These are phyloP conservation scores for Inosperma sp. DNA, from an alignment of 768 basidiomycete species.

Conservation along the genomic window DNA sequence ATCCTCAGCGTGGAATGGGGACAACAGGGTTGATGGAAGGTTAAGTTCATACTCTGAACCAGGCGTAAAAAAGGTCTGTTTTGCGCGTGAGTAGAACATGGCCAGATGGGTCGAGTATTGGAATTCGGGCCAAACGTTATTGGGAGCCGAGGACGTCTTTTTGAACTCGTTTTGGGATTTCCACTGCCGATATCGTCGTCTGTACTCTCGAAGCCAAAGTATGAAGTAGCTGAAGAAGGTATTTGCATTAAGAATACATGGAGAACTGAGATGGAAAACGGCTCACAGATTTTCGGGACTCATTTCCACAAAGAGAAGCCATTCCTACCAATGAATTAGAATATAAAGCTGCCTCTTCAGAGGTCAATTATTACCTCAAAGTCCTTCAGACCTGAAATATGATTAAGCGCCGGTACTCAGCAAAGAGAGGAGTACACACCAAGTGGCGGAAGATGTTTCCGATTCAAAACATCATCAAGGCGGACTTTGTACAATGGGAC, in stretches of 20 bases:
- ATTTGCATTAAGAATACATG: slow-evolving; percentile 12
- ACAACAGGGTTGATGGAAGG: slow-evolving; percentile 60
- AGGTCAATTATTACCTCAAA: slow-evolving; percentile 43
- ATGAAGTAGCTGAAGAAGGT: slow-evolving; percentile 55
- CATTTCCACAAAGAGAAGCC: slow-evolving; percentile 73
- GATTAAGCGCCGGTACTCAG: not conserved
- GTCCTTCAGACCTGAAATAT: slow-evolving; percentile 56
- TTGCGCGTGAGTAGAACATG: slow-evolving; percentile 74
- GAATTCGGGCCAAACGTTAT: slow-evolving; percentile 32
- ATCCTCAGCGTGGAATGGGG: slow-evolving; percentile 48
- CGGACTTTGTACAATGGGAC: slow-evolving; percentile 64
- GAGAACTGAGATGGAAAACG: slow-evolving; percentile 1
- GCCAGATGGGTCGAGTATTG: slow-evolving; percentile 53
- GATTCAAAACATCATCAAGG: slow-evolving; percentile 70
- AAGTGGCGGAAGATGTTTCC: slow-evolving; percentile 75
- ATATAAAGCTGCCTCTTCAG: not conserved
- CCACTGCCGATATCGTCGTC: slow-evolving; percentile 44
- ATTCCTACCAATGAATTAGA: slow-evolving; percentile 48
- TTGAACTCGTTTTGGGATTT: slow-evolving; percentile 33
- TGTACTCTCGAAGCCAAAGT: slow-evolving; percentile 80
- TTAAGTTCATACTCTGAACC: slow-evolving; percentile 68
- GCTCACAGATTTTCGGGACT: slow-evolving; percentile 70
- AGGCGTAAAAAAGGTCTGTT: slow-evolving; percentile 76
- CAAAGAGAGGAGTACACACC: slow-evolving; percentile 33
- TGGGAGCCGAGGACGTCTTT: slow-evolving; percentile 26